Conservation (phyloP, 2,329 filamentous ascomycete species). For the Pseudogymnoascus sp. region DNA sequence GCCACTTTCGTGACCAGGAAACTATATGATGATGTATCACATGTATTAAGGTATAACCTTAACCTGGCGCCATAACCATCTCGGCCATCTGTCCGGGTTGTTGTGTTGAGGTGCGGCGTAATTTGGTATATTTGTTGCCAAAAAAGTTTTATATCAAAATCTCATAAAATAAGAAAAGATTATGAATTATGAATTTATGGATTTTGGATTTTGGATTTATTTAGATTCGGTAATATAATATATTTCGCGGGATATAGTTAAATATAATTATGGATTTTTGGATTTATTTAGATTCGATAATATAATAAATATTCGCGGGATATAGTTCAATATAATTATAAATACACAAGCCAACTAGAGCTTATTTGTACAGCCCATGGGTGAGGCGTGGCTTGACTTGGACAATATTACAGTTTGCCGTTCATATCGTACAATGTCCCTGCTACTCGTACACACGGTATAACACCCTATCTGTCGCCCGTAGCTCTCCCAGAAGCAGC, state of each 20-base stretch:
- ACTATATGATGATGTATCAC: constrained; percentile 11
- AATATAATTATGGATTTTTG: not conserved
- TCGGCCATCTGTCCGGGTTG: not conserved
- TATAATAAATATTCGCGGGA: not conserved
- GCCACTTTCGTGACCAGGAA: constrained; percentile 32
- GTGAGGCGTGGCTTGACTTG: not conserved
- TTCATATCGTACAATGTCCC: not conserved
- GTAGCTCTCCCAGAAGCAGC: not conserved
- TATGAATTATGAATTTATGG: not conserved
- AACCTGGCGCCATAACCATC: constrained; percentile 8
- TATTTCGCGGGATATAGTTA: not conserved
- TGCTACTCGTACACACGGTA: not conserved
- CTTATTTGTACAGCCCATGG: not conserved
- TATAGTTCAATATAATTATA: not conserved
- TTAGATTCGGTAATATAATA: not conserved
- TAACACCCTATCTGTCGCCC: not conserved
- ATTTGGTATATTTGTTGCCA: not conserved
- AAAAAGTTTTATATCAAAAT: not conserved
- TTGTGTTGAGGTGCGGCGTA: not conserved
- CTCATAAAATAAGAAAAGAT: not conserved
- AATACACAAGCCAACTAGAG: not conserved
- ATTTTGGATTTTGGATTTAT: not conserved
- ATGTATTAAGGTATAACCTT: constrained; percentile 9
- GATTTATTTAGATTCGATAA: not conserved
- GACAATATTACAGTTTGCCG: not conserved